Percentiles rank a stretch among this genome's conserved stretches.
Conservation (phyloP, 495 filamentous ascomycete genomes). For the Hyphodiscus hymeniophilus region DNA sequence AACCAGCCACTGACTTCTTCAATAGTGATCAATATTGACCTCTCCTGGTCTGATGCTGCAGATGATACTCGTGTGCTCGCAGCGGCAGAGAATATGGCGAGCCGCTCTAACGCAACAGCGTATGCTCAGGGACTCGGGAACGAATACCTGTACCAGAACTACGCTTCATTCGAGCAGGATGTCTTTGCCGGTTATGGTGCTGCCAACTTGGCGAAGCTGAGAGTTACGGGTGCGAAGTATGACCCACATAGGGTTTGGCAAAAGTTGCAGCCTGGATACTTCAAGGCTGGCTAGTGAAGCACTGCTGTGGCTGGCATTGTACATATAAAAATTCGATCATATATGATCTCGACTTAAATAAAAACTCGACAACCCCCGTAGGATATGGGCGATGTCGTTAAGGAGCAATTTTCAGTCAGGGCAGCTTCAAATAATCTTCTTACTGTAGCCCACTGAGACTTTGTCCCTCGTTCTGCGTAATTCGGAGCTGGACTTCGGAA, state of each 20-base stretch:
- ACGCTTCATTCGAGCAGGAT: slow-evolving; percentile 32
- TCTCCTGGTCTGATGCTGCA: slow-evolving; percentile 25
- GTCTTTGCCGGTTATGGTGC: slow-evolving; percentile 37
- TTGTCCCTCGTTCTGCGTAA: too few species aligned
- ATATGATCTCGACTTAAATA: too few species aligned
- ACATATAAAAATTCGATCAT: too few species aligned
- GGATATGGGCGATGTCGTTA: too few species aligned
- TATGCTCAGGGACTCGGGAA: slow-evolving; percentile 28
- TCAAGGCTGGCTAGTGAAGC: slow-evolving; percentile 21
- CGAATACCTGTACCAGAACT: slow-evolving; percentile 31
- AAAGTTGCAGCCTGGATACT: slow-evolving; percentile 32
- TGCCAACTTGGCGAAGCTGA: slow-evolving; percentile 27
- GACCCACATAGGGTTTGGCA: slow-evolving; percentile 35
- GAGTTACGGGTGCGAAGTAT: slow-evolving; percentile 30
- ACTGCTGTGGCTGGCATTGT: too few species aligned
- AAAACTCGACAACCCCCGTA: too few species aligned
- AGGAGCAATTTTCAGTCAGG: too few species aligned
- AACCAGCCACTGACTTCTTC: not conserved
- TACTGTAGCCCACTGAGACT: too few species aligned
- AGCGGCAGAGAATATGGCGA: slow-evolving; percentile 25
- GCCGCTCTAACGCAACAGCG: slow-evolving; percentile 29
- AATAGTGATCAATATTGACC: slow-evolving; percentile 26
- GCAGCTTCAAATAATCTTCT: too few species aligned
- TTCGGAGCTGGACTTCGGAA: too few species aligned
- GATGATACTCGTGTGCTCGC: slow-evolving; percentile 29